Percentiles rank a stretch among this genome's conserved stretches.
These are phyloP conservation scores for Onygenales sp. DNA, from an alignment of 2,329 filamentous ascomycete species.

Conservation along the genomic window DNA sequence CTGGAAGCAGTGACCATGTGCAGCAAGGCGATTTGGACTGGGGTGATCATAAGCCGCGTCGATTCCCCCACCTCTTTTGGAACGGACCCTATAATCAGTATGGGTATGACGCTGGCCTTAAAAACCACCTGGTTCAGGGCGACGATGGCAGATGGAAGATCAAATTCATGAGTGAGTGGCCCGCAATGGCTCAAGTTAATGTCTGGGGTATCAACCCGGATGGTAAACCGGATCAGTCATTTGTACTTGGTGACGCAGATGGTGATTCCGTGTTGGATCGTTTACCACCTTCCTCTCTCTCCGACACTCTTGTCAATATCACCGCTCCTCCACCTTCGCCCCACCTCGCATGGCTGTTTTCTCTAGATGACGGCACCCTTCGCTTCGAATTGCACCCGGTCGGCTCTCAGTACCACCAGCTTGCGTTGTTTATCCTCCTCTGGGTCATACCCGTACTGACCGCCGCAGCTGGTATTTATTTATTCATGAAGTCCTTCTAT, in stretches of 20 bases:
- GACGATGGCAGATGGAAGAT: conserved; percentile 45
- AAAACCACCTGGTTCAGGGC: conserved; percentile 43
- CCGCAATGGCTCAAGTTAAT: conserved; percentile 52
- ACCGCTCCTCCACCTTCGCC: conserved; percentile 46
- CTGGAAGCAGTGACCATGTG: conserved; percentile 51
- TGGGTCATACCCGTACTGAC: conserved; percentile 44
- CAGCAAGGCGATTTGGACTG: conserved; percentile 49
- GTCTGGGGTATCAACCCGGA: conserved; percentile 59
- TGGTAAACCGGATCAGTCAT: conserved; percentile 51
- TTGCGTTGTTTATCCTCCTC: conserved; percentile 46
- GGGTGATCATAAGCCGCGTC: conserved; percentile 32
- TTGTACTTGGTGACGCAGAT: conserved; percentile 53
- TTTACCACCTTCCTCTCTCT: conserved; percentile 50
- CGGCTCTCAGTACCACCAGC: conserved; percentile 46
- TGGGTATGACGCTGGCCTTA: conserved; percentile 52
- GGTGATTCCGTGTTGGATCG: conserved; percentile 52
- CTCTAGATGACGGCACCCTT: conserved; percentile 46
- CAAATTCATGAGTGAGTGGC: conserved; percentile 56
- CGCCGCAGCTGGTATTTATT: conserved; percentile 42
- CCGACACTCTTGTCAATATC: conserved; percentile 49
- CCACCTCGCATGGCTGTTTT: conserved; percentile 46
- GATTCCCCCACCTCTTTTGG: conserved; percentile 54
- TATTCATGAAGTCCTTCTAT: conserved; percentile 54
- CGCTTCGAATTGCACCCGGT: conserved; percentile 44
- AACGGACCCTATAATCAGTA: conserved; percentile 56